These are phyloP conservation scores for Chimonanthus praecox DNA, from an alignment of 164 flowering plant species.

Conservation along the genomic window DNA sequence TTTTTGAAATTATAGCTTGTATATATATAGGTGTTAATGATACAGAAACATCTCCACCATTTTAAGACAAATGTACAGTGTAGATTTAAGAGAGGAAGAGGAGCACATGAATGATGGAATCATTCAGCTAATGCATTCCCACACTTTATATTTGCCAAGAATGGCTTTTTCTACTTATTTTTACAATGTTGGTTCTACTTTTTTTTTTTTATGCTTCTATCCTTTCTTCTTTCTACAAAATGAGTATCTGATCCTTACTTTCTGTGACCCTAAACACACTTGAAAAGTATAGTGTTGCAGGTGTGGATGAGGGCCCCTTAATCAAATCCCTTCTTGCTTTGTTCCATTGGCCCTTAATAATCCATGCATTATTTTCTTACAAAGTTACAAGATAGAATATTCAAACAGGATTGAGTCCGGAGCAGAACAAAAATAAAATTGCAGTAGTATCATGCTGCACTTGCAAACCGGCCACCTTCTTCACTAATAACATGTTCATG, in stretches of 20 bases:
- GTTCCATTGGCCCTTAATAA: not conserved
- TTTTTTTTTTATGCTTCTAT: not conserved
- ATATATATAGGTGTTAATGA: no score
- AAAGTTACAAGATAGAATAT: not conserved
- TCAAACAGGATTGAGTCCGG: not conserved
- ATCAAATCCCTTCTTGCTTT: not conserved
- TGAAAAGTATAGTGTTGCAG: not conserved
- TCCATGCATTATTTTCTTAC: not conserved
- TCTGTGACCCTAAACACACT: not conserved
- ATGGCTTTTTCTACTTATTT: not conserved
- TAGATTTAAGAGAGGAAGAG: no score
- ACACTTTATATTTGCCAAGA: not conserved
- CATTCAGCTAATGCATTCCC: not conserved
- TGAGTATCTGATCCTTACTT: conserved; percentile 1
- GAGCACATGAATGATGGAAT: not conserved
- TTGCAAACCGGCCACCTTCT: not conserved
- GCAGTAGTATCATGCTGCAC: not conserved
- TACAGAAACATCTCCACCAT: no score
- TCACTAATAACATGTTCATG: not conserved
- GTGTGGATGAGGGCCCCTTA: not conserved
- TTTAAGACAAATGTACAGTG: no score
- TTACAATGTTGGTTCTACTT: not conserved
- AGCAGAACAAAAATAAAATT: not conserved
- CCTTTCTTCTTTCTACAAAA: not conserved
- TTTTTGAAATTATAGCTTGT: no score